Evolutionary conservation across 495 filamentous ascomycete species (phyloP).

Genomic region (Saxophila tyrrhenica): DNA sequence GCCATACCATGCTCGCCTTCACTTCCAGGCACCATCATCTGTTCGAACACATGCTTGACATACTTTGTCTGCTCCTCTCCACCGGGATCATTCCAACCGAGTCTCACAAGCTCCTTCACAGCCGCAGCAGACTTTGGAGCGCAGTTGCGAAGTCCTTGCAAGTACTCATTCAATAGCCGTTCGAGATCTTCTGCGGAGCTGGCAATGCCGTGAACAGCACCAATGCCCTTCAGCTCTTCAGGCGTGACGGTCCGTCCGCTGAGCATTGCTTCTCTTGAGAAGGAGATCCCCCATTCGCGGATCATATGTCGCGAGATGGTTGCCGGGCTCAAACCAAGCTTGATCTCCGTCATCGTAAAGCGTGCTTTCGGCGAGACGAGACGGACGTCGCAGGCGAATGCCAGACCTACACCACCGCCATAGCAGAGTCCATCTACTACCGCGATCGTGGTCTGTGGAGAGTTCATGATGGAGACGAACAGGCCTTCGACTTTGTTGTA

Average conservation of each 20-base stretch:
- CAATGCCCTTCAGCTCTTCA: constrained; percentile 16
- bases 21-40: constrained; percentile 9
- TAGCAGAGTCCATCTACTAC: constrained; percentile 31
- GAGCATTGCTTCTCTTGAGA: constrained; percentile 27
- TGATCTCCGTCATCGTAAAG: constrained; percentile 29
- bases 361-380: constrained; percentile 16
- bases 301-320: constrained; percentile 30
- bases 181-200: neutral
- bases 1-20: constrained; percentile 6
- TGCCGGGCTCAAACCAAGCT: constrained; percentile 27
- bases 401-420: constrained; percentile 33
- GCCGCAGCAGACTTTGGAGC: constrained; percentile 10
- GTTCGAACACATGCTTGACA: constrained; percentile 9
- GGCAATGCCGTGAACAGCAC: constrained; percentile 1
- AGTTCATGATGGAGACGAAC: constrained; percentile 27
- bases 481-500: constrained; percentile 21
- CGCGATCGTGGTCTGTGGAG: constrained; percentile 32
- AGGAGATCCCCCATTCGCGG: constrained; percentile 23
- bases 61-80: constrained; percentile 6
- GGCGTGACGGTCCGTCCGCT: constrained; percentile 24
- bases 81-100: constrained; percentile 7
- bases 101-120: constrained; percentile 12
- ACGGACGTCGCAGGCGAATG: constrained; percentile 32
- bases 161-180: constrained; percentile 1
- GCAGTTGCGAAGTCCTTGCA: constrained; percentile 1